These are phyloP conservation scores for Cutaneotrichosporon spelunceum DNA, from an alignment of 1,284 basidiomycete genomes.

Conservation along the genomic window DNA sequence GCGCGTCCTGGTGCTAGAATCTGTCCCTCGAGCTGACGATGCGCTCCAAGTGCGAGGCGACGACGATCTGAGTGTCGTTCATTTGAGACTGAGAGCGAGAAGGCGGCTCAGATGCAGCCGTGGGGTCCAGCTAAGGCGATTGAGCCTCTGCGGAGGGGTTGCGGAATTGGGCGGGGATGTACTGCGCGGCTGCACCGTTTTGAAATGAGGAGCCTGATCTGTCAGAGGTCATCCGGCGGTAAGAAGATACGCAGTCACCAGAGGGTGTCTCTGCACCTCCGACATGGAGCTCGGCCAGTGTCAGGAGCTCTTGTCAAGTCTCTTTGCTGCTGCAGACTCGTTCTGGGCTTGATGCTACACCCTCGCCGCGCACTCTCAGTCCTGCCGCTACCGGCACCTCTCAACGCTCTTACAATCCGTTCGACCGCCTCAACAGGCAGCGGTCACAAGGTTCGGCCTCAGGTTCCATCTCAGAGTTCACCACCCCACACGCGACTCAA, in stretches of 20 bases:
- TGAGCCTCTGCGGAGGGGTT: conserved; percentile 43
- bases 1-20: conserved; percentile 75
- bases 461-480: neutral
- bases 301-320: conserved; percentile 62
- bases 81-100: conserved; percentile 79
- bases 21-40: conserved; percentile 77
- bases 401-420: conserved; percentile 85
- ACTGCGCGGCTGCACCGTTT: conserved; percentile 47
- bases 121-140: conserved; percentile 48
- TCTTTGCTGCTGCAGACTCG: conserved; percentile 55
- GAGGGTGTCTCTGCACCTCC: conserved; percentile 88
- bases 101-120: conserved; percentile 46
- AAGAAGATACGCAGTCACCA: conserved; percentile 68
- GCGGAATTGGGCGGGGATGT: conserved; percentile 47
- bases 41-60: conserved; percentile 78
- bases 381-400: conserved; percentile 52
- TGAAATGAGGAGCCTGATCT: conserved; percentile 54
- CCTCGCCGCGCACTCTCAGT: conserved; percentile 59
- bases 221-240: conserved; percentile 1
- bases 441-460: conserved; percentile 27
- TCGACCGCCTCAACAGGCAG: conserved; percentile 60
- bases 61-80: conserved; percentile 74
- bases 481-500: conserved; percentile 22
- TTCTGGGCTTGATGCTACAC: conserved; percentile 54
- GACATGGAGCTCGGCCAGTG: no score